Percentiles rank a stretch among this genome's conserved stretches.
These are phyloP conservation scores for Xylariaceae sp. DNA, from an alignment of 2,329 filamentous ascomycete species.

Conservation along the genomic window DNA sequence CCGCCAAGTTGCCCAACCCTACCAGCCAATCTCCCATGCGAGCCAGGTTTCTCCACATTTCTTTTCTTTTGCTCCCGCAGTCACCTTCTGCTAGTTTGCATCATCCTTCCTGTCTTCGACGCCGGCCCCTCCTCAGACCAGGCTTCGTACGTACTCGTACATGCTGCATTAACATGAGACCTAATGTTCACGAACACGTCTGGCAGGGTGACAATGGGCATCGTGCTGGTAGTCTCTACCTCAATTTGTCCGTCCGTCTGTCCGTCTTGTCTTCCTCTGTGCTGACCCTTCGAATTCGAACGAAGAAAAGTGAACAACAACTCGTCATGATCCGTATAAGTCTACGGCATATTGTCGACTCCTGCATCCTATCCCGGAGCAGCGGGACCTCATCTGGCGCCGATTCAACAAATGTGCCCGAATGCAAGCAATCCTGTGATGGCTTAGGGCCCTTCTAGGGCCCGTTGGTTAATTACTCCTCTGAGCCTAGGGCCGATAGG, in stretches of 20 bases:
- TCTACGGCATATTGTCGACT: not conserved
- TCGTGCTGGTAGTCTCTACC: not conserved
- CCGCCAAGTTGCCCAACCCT: no score
- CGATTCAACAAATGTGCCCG: not conserved
- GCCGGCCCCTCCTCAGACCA: slow-evolving; percentile 5
- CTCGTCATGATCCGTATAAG: not conserved
- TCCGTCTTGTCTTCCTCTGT: not conserved
- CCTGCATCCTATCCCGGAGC: not conserved
- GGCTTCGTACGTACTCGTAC: not conserved
- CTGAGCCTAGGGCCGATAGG: slow-evolving; percentile 9
- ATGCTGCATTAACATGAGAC: not conserved
- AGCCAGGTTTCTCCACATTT: slow-evolving; percentile 17
- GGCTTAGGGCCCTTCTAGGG: slow-evolving; percentile 2
- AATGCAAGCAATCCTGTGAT: slow-evolving; percentile 1
- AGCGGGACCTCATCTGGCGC: not conserved
- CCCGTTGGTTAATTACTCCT: slow-evolving; percentile 3
- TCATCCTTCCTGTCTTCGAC: slow-evolving; percentile 3
- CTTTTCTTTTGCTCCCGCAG: slow-evolving; percentile 15
- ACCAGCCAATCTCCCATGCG: slow-evolving; percentile 15
- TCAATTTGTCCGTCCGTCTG: not conserved
- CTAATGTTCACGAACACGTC: not conserved
- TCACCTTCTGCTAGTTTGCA: slow-evolving; percentile 1
- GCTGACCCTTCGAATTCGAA: no score
- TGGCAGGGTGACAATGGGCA: not conserved
- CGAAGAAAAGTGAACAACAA: not conserved